Conservation (phyloP, 805 yeast genomes). For the Pichia kluyveri region DNA sequence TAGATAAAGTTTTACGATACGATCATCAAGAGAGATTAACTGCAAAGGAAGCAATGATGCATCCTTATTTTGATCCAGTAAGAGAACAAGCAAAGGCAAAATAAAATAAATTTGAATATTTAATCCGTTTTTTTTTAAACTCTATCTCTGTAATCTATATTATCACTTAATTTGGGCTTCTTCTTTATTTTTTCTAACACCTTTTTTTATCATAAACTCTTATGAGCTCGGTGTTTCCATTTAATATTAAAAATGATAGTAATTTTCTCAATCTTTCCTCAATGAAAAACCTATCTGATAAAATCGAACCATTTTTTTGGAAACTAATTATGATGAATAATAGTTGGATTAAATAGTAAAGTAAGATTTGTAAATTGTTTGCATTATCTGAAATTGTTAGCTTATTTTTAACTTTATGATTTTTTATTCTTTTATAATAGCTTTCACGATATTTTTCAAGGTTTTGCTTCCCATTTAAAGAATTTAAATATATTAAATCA, state of each 20-base stretch:
- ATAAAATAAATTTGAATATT: not conserved
- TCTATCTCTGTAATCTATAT: not conserved
- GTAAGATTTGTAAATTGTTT: not conserved
- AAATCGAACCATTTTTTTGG: not conserved
- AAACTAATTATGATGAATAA: conserved; percentile 3
- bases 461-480: not conserved
- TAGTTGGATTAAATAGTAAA: conserved; percentile 9
- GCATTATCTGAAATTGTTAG: not conserved
- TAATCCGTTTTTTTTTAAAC: too few relatives aligned
- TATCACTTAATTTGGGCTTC: not conserved
- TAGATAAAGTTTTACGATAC: conserved; percentile 65
- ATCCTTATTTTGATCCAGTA: conserved; percentile 30
- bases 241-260: conserved; percentile 16
- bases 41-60: conserved; percentile 81
- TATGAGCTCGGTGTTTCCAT: conserved; percentile 12
- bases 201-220: not conserved
- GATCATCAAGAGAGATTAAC: conserved; percentile 86
- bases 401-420: conserved; percentile 6
- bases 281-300: not conserved
- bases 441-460: not conserved
- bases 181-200: too few relatives aligned
- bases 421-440: conserved; percentile 1
- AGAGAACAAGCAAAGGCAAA: conserved; percentile 11
- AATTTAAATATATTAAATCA: conserved; percentile 7
- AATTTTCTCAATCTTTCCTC: conserved; percentile 5